Base-by-base conservation (phyloP, 2,329 filamentous ascomycete genomes). In the Onygenales sp. region DNA sequence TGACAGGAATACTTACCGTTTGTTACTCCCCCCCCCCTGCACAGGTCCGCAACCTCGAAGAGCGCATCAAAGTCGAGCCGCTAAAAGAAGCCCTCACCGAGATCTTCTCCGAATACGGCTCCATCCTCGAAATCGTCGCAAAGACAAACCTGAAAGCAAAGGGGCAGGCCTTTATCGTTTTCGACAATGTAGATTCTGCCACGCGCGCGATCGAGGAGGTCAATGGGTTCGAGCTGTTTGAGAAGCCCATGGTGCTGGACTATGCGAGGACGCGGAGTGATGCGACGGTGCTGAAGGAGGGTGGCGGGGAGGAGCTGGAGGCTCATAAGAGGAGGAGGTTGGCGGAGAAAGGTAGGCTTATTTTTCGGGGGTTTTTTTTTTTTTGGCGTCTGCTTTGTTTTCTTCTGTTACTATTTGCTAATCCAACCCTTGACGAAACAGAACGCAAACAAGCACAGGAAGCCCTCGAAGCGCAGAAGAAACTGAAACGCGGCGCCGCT, bases 141-240 rank as follows among this genome's bases (percentile, higher is more conserved):
- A 95, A 95, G 75, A 88, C 82, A 58, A 96, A 94, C 69, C 72
- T 97, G 33, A 91, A 88, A 68, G 88, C 89, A 43, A 96, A 94
- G 68, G 93, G 93, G 10, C 93, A 98, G 72, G 93, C 93, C 0
- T 98, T 98, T 67, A 74, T 98, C 49, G 90, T 97, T 45, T 97
- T 90, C 67, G 89, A 94, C 62, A 80, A 77, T 56, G 75, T 85
- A n/a, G 86, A 90, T 52, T 82, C 84, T n/a, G 91, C 91, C 3
- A 76, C 80, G 51, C 80, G 83, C 58, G 92, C 93, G 14, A 86
- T 96, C 57, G 88, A 95, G 50, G 88, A 95, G 62, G 78, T 94
- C 57, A 87, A 96, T 63, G 92, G 89, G 7, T 98, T 98, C 69
- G 87, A 94, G 62, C 74, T 98, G 4, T 95, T 95, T 63, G 89